Evolutionary conservation across 2,329 filamentous ascomycete genomes (phyloP).

Genomic region (Venturia aucupariae): DNA sequence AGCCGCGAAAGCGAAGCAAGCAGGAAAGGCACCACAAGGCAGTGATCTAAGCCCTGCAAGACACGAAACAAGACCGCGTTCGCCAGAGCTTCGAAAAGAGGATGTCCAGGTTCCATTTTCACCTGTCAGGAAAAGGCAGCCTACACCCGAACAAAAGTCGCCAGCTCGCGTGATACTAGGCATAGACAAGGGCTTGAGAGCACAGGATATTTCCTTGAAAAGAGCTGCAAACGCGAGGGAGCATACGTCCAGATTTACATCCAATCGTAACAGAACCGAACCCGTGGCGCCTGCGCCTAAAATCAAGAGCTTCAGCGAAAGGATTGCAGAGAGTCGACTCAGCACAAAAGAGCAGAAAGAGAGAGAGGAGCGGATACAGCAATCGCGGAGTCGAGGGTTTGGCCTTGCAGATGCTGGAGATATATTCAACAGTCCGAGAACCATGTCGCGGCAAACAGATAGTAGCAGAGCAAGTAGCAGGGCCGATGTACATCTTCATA

Average conservation of each 20-base stretch:
- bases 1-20: slow-evolving; percentile 36
- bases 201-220: slow-evolving; percentile 75
- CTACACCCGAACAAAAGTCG: slow-evolving; percentile 52
- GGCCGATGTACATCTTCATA: not conserved
- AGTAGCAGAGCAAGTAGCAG: not conserved
- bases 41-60: not conserved
- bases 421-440: slow-evolving; percentile 7
- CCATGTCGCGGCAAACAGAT: not conserved
- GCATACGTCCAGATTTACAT: not conserved
- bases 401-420: slow-evolving; percentile 19
- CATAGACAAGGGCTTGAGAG: slow-evolving; percentile 79
- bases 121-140: slow-evolving; percentile 43
- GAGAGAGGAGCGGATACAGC: slow-evolving; percentile 35
- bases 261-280: not conserved
- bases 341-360: slow-evolving; percentile 34
- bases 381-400: slow-evolving; percentile 33
- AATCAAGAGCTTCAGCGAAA: slow-evolving; percentile 68
- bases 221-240: slow-evolving; percentile 8
- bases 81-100: slow-evolving; percentile 18
- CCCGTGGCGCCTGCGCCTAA: not conserved
- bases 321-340: slow-evolving; percentile 59
- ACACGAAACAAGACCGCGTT: slow-evolving; percentile 15
- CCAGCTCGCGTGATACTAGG: slow-evolving; percentile 73
- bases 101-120: slow-evolving; percentile 70
- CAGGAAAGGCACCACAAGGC: slow-evolving; percentile 16